A percentile compares a stretch with the other conserved stretches of the same genome.
Conservation (phyloP, 148 eudicot genomes). For the Agrostemma githago region DNA sequence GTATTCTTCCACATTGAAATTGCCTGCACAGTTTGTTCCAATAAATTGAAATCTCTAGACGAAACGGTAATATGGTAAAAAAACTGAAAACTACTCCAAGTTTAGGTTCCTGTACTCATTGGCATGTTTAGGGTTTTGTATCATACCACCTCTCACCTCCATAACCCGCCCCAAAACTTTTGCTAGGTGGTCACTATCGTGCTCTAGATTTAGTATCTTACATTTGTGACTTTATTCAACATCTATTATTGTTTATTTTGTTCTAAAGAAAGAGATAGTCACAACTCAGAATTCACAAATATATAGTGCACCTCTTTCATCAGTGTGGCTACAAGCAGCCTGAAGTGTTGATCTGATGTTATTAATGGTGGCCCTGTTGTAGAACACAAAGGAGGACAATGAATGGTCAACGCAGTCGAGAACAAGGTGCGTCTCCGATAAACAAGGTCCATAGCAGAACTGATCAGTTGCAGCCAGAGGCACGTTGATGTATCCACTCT, state of each 20-base stretch:
- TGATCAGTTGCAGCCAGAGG: slow-evolving; percentile 45
- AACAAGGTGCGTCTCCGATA: slow-evolving; percentile 42
- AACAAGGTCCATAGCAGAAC: slow-evolving; percentile 53
- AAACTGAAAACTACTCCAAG: too few relatives aligned
- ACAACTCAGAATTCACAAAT: too few relatives aligned
- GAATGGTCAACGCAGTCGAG: slow-evolving; percentile 43
- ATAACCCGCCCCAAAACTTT: background rate
- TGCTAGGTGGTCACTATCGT: background rate
- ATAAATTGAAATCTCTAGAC: background rate
- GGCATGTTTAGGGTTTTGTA: too few relatives aligned
- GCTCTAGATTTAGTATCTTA: too few relatives aligned
- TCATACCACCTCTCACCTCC: too few relatives aligned
- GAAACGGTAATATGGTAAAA: too few relatives aligned
- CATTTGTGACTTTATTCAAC: too few relatives aligned
- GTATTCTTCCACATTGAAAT: slow-evolving; percentile 41
- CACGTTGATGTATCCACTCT: slow-evolving; percentile 48
- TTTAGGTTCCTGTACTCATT: too few relatives aligned
- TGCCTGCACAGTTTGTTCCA: slow-evolving; percentile 28
- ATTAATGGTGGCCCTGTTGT: slow-evolving; percentile 43
- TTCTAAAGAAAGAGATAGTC: too few relatives aligned
- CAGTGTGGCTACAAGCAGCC: slow-evolving; percentile 41
- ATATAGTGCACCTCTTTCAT: slow-evolving; percentile 33
- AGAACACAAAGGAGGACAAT: slow-evolving; percentile 40
- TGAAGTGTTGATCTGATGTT: slow-evolving; percentile 32
- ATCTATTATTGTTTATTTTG: too few relatives aligned